These are phyloP conservation scores for Fusarium torulosum DNA, from an alignment of 2,329 filamentous ascomycete genomes.

Conservation along the genomic window DNA sequence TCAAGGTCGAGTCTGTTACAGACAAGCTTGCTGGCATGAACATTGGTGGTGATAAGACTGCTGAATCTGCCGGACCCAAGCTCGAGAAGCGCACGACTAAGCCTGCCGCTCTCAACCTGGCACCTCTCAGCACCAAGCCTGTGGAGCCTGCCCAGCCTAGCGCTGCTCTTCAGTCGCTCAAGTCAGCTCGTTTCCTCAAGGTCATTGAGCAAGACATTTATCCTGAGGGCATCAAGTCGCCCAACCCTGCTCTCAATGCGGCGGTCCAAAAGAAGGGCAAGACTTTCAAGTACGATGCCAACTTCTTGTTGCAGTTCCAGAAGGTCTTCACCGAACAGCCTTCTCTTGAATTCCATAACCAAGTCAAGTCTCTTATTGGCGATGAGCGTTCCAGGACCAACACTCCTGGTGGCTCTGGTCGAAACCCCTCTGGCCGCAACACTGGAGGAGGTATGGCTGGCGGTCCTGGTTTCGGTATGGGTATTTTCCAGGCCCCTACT, in stretches of 20 bases:
- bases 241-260: constrained; percentile 90
- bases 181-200: constrained; percentile 88
- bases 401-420: constrained; percentile 35
- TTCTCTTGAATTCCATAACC: constrained; percentile 90
- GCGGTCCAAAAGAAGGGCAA: constrained; percentile 83
- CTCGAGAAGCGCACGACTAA: constrained; percentile 76
- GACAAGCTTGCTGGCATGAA: constrained; percentile 66
- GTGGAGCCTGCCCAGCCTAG: constrained; percentile 94
- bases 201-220: constrained; percentile 85
- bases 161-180: constrained; percentile 91
- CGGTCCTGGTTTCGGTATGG: constrained; percentile 71
- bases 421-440: constrained; percentile 18
- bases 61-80: constrained; percentile 63
- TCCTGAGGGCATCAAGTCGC: constrained; percentile 84
- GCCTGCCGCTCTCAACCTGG: constrained; percentile 88
- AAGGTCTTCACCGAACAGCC: constrained; percentile 97
- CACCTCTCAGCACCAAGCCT: constrained; percentile 82
- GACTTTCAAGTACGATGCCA: constrained; percentile 93
- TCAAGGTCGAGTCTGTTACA: constrained; percentile 57
- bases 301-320: constrained; percentile 97
- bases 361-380: constrained; percentile 88
- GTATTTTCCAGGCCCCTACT: constrained; percentile 69
- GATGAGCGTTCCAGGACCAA: constrained; percentile 68
- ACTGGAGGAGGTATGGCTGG: constrained; percentile 23
- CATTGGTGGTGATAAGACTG: constrained; percentile 60